Evolutionary conservation across 306 rosid species (phyloP), one percentile per base, ranked within the genome.

Genomic region (Trichosanthes truncata): DNA sequence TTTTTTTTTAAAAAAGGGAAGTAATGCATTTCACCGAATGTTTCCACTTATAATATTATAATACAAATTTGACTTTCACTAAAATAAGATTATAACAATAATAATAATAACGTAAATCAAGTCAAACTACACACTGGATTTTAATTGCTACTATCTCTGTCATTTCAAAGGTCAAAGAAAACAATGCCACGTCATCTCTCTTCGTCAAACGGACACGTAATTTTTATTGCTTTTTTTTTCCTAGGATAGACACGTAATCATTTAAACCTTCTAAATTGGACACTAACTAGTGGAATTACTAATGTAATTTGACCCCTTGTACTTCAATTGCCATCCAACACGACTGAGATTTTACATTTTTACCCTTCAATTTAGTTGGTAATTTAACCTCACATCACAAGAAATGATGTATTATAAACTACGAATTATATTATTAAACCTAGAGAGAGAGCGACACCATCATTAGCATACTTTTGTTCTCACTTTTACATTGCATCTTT

Each of bases 11-110:
- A 5, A 11, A 23, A 23, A 45, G 3, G 0, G 4, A 55, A 35
- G 66, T 60, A 36, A 66, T 66, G 49, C 74, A 66, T 66, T 38
- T 36, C 11, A 36, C 74, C 74, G 20, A 66, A 66, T 68, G 75
- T 38, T 9, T 40, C 75, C 75, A 68, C 75, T 68, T 68, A 68
- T 9, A 12, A 68, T 68, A 1, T 9, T 41, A 68, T n/a, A 68
- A 38, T 68, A 68, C 18, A 20, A 68, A 3, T 0, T 68, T 40
- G 74, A 68, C 52, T 68, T 68, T 48, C 5, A 6, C 5, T 43
- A 21, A 71, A 69, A 12, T 23, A 71, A 71, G 38, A 26, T 23
- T 40, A 23, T 21, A 43, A 6, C 3, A 43, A 38, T 4, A 43
- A 41, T 2, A 3, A 66, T 31, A 62, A 63, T 63, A 65, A 66